Evolutionary conservation across 495 filamentous ascomycete species (phyloP), one percentile per base, ranked within the genome.

Genomic region (Aspergillus haitiensis): DNA sequence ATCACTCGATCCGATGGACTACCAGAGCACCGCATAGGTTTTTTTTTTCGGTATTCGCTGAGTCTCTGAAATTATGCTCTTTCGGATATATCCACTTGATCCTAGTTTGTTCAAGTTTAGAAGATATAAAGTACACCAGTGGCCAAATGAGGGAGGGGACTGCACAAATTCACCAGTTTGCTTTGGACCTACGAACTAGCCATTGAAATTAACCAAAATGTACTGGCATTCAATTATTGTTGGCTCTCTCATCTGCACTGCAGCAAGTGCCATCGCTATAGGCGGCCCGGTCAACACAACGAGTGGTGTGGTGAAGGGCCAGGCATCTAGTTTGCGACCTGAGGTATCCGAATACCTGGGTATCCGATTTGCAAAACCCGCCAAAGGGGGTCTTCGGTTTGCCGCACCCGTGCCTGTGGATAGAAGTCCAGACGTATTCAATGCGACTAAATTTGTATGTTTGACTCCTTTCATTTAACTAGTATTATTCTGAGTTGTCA

Each of bases 301-400:
- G 8, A 80, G 72, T 54, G 79, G 79, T 7, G 35, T 62, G 2
- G 67, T 81, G 44, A 66, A 60, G 35, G 80, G 80, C 6, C 79
- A 81, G 54, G 39, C 68, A 31, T 75, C 80, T n/a, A 53, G 60
- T n/a, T 68, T 73, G 27, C 62, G 60, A 0, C 60, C 67, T 12
- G 64, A 70, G 37, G 78, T 81, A 9, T 67, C 69, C 11, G 78
- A 80, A 59, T 81, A 77, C 64, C 64, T 82, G 16, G 78, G 78
- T 8, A 77, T 81, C 54, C 72, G 67, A 8, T 80, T 70, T 62
- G 78, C 70, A 15, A 65, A 67, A 53, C 64, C 69, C 18, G 69
- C 72, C 1, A 56, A 61, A 12, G 71, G 64, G 11, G 42, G 52
- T 11, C 64, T 67, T 54, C 67, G 71, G 37, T 72, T 72, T 37